phyloP scores from a whole-genome alignment of 495 filamentous ascomycete species.

The Parathielavia appendiculata region DNA sequence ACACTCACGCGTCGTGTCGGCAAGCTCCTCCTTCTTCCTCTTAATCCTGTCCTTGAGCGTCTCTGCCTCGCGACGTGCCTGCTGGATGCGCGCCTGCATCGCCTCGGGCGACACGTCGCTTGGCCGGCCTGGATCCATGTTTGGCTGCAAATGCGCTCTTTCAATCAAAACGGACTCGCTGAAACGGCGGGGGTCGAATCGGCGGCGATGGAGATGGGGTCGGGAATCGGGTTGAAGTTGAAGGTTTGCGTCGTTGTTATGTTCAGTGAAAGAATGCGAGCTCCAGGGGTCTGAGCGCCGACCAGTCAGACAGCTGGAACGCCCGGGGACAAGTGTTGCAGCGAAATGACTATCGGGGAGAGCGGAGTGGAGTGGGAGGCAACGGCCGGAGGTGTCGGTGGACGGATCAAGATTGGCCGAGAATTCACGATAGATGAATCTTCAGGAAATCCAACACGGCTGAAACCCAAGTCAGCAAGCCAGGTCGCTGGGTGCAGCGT shows the following conservation, averaged over 20 bases:
- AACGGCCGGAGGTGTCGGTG: constrained; percentile 10
- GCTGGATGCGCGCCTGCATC: constrained; percentile 78
- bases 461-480: constrained; percentile 1
- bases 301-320: constrained; percentile 36
- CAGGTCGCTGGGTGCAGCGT: background rate
- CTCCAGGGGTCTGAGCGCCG: constrained; percentile 32
- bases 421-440: constrained; percentile 5
- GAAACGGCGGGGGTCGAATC: constrained; percentile 14
- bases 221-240: constrained; percentile 27
- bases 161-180: constrained; percentile 25
- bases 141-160: constrained; percentile 20
- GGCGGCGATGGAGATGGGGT: constrained; percentile 24
- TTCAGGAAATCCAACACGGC: background rate
- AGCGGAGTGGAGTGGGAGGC: constrained; percentile 30
- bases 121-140: constrained; percentile 48
- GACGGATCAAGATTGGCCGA: constrained; percentile 16
- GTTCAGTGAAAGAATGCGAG: constrained; percentile 30
- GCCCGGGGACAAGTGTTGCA: constrained; percentile 28
- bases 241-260: constrained; percentile 29
- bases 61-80: constrained; percentile 95
- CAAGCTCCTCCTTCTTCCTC: constrained; percentile 98
- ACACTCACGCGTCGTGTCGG: constrained; percentile 89
- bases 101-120: constrained; percentile 57
- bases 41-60: constrained; percentile 98
- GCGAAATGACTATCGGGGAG: constrained; percentile 34